Conservation (phyloP, 805 yeast genomes). For the Candida xiaguanensis region DNA sequence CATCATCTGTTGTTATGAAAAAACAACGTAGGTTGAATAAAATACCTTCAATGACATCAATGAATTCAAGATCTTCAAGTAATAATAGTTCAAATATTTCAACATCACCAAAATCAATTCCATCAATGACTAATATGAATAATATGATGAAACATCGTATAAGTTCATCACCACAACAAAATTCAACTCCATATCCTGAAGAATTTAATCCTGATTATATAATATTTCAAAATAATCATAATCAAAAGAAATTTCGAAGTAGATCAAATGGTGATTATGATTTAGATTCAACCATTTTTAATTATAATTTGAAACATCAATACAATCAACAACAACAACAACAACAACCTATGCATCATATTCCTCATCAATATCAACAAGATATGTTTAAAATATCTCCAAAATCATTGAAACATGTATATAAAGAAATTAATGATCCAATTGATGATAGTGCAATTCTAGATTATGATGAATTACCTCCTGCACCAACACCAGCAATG, state of each 20-base stretch:
- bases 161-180: constrained; percentile 2
- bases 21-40: constrained; percentile 3
- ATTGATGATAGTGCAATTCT: neutral
- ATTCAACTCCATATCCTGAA: neutral
- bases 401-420: constrained; percentile 3
- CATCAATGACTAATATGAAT: neutral
- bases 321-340: neutral
- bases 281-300: constrained; percentile 5
- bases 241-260: constrained; percentile 4
- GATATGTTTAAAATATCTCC: constrained; percentile 4
- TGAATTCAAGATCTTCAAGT: constrained; percentile 2
- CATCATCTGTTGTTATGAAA: neutral
- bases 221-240: neutral
- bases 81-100: neutral
- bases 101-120: constrained; percentile 1
- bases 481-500: constrained; percentile 6
- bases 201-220: neutral
- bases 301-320: constrained; percentile 7
- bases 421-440: neutral
- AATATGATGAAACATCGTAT: neutral
- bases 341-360: neutral
- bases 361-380: neutral
- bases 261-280: constrained; percentile 9
- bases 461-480: constrained; percentile 1
- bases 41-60: constrained; percentile 1